These are phyloP conservation scores for Torulaspora delbrueckii DNA, from an alignment of 805 yeast genomes.

Conservation along the genomic window DNA sequence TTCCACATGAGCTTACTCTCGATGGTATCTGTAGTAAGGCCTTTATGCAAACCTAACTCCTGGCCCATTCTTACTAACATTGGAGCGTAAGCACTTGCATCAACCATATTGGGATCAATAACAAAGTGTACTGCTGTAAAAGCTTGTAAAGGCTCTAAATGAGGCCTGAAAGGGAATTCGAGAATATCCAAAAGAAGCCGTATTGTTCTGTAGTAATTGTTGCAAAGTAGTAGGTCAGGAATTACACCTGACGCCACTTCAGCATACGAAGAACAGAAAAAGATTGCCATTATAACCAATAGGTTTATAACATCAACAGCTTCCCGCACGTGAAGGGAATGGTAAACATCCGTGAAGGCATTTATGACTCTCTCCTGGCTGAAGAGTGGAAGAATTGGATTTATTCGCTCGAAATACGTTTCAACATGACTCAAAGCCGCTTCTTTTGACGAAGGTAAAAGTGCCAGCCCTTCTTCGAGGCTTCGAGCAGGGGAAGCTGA, in stretches of 20 bases:
- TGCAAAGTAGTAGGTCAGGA: slow-evolving; percentile 21
- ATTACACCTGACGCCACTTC: slow-evolving; percentile 25
- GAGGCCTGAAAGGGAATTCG: slow-evolving; percentile 22
- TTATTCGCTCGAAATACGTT: slow-evolving; percentile 21
- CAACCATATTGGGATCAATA: slow-evolving; percentile 31
- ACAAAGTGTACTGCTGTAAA: slow-evolving; percentile 24
- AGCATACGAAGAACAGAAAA: slow-evolving; percentile 25
- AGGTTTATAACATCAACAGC: slow-evolving; percentile 11
- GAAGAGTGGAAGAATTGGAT: slow-evolving; percentile 30
- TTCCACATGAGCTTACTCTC: slow-evolving; percentile 21
- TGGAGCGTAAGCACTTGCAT: slow-evolving; percentile 23
- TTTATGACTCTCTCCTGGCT: slow-evolving; percentile 8
- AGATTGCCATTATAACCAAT: slow-evolving; percentile 19
- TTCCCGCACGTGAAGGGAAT: slow-evolving; percentile 1
- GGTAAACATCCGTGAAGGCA: slow-evolving; percentile 9
- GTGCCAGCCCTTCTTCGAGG: slow-evolving; percentile 15
- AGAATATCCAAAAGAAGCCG: slow-evolving; percentile 16
- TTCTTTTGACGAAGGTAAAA: slow-evolving; percentile 18
- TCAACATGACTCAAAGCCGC: slow-evolving; percentile 18
- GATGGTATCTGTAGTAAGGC: neutral
- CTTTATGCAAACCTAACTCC: slow-evolving; percentile 24
- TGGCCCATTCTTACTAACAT: slow-evolving; percentile 29
- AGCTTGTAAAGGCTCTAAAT: slow-evolving; percentile 25
- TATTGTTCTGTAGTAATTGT: slow-evolving; percentile 24
- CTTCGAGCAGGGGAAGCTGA: slow-evolving; percentile 7